A percentile compares a stretch with the other conserved stretches of the same genome.
phyloP scores from a whole-genome alignment of 176 grass and related monocot species.

The Phoenix roebelenii region DNA sequence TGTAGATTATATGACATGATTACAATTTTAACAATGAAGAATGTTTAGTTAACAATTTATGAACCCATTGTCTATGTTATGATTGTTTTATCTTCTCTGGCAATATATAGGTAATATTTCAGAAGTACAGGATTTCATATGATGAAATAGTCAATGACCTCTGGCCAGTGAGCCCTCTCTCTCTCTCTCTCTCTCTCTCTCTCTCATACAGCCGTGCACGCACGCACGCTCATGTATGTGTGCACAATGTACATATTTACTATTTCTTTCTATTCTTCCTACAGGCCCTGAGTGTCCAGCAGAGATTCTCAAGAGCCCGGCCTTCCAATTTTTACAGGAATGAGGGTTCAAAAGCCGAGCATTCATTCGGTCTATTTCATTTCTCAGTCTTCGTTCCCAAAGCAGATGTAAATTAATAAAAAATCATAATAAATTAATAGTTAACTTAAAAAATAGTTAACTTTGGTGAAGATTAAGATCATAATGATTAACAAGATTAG shows the following conservation, averaged over 20 bases:
- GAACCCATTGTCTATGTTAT: slow-evolving; percentile 20
- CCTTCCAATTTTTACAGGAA: slow-evolving; percentile 61
- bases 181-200: neutral
- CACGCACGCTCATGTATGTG: neutral
- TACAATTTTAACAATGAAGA: no score
- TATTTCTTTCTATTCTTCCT: slow-evolving; percentile 14
- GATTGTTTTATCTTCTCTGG: slow-evolving; percentile 1
- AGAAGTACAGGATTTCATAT: slow-evolving; percentile 91
- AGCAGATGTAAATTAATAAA: no score
- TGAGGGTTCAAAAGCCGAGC: slow-evolving; percentile 18
- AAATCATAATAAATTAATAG: no score
- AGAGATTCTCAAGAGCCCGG: slow-evolving; percentile 43
- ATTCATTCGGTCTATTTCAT: no score
- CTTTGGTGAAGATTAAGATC: no score
- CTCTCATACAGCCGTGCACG: neutral
- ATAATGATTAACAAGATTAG: slow-evolving; percentile 13
- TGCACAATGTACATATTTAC: neutral
- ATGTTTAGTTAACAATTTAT: neutral
- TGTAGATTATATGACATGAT: no score
- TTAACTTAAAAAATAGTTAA: no score
- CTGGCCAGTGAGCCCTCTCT: slow-evolving; percentile 48
- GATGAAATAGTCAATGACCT: slow-evolving; percentile 77
- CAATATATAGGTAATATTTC: slow-evolving; percentile 70
- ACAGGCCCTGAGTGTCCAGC: slow-evolving; percentile 75
- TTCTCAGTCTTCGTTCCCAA: no score